Conservation (phyloP, 441 rosid species). For the Codiaeum variegatum region DNA sequence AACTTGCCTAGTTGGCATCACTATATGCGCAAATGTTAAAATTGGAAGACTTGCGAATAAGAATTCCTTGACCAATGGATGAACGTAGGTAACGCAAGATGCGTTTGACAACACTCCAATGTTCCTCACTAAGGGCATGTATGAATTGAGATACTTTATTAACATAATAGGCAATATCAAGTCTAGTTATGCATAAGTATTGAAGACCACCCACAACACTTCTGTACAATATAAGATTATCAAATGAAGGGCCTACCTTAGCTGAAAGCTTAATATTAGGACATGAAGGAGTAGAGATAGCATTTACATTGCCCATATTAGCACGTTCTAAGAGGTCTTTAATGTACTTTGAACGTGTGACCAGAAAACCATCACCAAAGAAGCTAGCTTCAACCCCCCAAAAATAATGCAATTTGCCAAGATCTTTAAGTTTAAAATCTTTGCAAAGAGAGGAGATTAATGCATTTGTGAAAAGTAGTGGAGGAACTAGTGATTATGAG, state of each 20-base stretch:
- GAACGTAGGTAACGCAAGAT: not conserved
- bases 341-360: not conserved
- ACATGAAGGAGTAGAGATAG: not conserved
- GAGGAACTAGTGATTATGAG: not conserved
- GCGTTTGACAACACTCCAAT: not conserved
- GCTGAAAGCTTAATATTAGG: not conserved
- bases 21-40: not conserved
- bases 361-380: not conserved
- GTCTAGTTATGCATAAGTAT: not conserved
- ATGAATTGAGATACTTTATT: not conserved
- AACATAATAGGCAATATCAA: not conserved
- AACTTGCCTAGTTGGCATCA: not conserved
- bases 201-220: not conserved
- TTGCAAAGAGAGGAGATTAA: not conserved
- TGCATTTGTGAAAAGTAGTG: not conserved
- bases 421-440: not conserved
- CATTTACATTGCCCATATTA: not conserved
- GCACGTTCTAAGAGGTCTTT: not conserved
- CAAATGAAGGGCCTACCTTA: not conserved
- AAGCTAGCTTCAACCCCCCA: not conserved
- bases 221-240: not conserved
- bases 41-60: not conserved
- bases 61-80: not conserved
- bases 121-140: not conserved
- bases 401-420: not conserved